Evolutionary conservation across 768 basidiomycete genomes (phyloP).

Genomic region (Polyporus arcularius): DNA sequence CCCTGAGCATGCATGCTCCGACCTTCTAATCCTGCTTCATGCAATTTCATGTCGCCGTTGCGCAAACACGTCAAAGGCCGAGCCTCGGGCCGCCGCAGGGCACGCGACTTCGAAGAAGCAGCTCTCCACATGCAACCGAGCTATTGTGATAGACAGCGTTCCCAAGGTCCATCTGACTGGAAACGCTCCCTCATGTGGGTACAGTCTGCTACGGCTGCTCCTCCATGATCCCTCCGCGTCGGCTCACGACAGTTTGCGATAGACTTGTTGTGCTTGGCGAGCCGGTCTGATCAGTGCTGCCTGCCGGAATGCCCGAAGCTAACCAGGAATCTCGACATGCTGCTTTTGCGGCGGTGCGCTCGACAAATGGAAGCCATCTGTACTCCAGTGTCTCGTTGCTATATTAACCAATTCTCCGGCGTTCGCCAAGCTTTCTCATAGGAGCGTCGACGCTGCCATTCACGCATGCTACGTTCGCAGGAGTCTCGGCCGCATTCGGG

Average conservation of each 20-base stretch:
- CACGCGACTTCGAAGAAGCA: constrained; percentile 4
- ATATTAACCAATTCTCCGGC: constrained; percentile 11
- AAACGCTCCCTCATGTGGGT: neutral
- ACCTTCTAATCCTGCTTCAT: neutral
- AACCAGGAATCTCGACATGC: neutral
- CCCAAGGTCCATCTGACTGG: constrained; percentile 4
- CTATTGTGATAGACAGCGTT: constrained; percentile 3
- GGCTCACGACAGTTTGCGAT: neutral
- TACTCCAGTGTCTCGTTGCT: neutral
- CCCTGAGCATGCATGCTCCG: no score
- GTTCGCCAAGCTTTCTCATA: constrained; percentile 12
- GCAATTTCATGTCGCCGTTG: neutral
- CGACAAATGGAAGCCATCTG: neutral
- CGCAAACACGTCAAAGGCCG: neutral
- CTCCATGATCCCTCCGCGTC: neutral
- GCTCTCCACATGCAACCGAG: constrained; percentile 8
- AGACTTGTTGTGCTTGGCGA: neutral
- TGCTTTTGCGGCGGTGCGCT: neutral
- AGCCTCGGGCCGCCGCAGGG: neutral
- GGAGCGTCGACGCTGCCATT: neutral
- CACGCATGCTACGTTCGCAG: constrained; percentile 6
- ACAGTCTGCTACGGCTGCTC: neutral
- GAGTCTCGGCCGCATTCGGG: neutral
- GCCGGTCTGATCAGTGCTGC: neutral
- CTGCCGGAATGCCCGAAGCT: neutral